Percentiles rank a stretch among this genome's conserved stretches.
Conservation (phyloP, 768 basidiomycete genomes). For the Kockovaella imperatae region DNA sequence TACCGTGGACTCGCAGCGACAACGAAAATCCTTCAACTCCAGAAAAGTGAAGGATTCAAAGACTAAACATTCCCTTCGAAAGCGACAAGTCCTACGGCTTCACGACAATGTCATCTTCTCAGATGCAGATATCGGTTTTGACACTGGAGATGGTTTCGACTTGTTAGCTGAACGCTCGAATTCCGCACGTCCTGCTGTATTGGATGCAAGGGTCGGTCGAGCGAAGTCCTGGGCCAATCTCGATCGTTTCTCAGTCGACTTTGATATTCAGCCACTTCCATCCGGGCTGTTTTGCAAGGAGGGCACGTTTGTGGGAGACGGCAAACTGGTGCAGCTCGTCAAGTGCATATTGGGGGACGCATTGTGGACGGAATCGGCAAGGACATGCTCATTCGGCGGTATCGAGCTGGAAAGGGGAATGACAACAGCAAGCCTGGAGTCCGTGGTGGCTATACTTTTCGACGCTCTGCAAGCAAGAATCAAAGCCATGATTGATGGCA, state of each 20-base stretch:
- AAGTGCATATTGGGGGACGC: constrained; percentile 15
- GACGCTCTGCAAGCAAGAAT: constrained; percentile 49
- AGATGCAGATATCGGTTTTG: constrained; percentile 29
- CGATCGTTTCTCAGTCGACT: constrained; percentile 40
- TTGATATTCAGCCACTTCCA: constrained; percentile 39
- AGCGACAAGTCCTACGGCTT: constrained; percentile 17
- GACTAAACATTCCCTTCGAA: not conserved
- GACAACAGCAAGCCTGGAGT: constrained; percentile 48
- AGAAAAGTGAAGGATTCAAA: too few species aligned
- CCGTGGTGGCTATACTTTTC: constrained; percentile 45
- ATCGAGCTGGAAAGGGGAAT: constrained; percentile 46
- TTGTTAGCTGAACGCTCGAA: too few species aligned
- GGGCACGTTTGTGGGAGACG: constrained; percentile 53
- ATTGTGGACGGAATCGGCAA: constrained; percentile 12
- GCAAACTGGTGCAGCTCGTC: constrained; percentile 56
- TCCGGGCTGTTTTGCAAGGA: constrained; percentile 30
- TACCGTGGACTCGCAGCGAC: constrained; percentile 27
- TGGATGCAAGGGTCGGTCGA: constrained; percentile 26
- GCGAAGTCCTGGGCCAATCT: constrained; percentile 41
- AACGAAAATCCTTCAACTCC: too few species aligned
- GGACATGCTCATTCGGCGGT: constrained; percentile 15
- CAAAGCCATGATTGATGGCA: constrained; percentile 38
- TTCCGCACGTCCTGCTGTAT: too few species aligned
- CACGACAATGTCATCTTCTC: constrained; percentile 40
- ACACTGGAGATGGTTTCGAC: too few species aligned